phyloP scores from a whole-genome alignment of 2,329 filamentous ascomycete genomes.

The Colletotrichum echinochloae region DNA sequence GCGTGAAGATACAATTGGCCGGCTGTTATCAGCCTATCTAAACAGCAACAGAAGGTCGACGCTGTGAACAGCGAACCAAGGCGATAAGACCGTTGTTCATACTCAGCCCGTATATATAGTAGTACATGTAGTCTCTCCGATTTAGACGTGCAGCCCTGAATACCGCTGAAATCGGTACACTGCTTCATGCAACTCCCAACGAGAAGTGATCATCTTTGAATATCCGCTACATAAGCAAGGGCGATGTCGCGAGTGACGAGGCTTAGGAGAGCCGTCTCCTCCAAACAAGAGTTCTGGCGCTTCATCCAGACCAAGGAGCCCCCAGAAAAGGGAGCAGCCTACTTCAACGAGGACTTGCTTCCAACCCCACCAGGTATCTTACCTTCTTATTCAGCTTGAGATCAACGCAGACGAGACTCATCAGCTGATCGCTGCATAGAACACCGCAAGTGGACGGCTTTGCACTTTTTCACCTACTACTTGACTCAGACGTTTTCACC shows the following conservation, averaged over 20 bases:
- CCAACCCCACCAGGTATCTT: constrained; percentile 41
- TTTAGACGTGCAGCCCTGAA: neutral
- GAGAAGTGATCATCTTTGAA: neutral
- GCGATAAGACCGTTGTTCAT: neutral
- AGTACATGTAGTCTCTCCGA: no score
- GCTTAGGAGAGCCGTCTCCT: constrained; percentile 36
- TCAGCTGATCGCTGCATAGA: neutral
- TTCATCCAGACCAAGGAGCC: constrained; percentile 37
- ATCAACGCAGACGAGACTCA: fast-evolving
- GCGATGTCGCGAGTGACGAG: neutral
- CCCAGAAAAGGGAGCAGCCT: constrained; percentile 31
- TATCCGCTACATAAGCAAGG: no score
- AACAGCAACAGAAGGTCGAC: neutral
- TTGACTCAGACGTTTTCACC: constrained; percentile 50
- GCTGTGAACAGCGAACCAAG: no score
- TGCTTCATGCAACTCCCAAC: neutral
- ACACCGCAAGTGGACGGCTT: constrained; percentile 43
- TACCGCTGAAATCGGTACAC: neutral
- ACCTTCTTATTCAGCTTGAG: neutral
- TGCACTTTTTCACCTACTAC: constrained; percentile 50
- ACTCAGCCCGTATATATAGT: neutral
- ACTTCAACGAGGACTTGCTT: constrained; percentile 45
- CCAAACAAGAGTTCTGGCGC: constrained; percentile 35
- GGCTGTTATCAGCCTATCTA: neutral
- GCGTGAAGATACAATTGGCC: neutral